Evolutionary conservation across 768 basidiomycete genomes (phyloP).

Genomic region (Boletales sp.): DNA sequence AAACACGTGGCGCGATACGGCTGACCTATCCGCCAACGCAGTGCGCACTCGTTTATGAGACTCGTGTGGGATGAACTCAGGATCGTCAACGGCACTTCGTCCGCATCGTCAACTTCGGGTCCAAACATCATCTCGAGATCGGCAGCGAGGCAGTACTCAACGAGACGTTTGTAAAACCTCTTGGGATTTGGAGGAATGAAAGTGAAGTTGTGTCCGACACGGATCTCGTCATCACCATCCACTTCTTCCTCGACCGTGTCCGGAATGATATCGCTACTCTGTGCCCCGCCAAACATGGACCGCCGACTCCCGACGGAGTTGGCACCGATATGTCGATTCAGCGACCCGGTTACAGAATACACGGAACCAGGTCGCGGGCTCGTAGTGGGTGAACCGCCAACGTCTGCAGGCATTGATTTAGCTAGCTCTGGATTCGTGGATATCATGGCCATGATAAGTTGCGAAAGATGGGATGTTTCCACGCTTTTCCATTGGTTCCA

Average conservation of each 20-base stretch:
- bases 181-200: constrained; percentile 89
- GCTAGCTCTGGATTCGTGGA: constrained; percentile 84
- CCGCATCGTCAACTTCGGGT: constrained; percentile 88
- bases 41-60: constrained; percentile 81
- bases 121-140: constrained; percentile 90
- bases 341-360: constrained; percentile 41
- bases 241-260: constrained; percentile 38
- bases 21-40: constrained; percentile 86
- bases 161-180: constrained; percentile 79
- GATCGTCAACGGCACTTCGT: constrained; percentile 93
- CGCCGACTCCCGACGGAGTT: constrained; percentile 65
- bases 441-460: constrained; percentile 85
- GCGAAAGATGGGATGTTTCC: constrained; percentile 82
- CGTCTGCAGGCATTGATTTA: constrained; percentile 65
- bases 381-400: constrained; percentile 15
- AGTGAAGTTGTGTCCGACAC: constrained; percentile 75
- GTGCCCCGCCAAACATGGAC: constrained; percentile 45
- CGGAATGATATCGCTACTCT: constrained; percentile 28
- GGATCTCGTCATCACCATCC: constrained; percentile 65
- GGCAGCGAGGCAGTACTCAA: constrained; percentile 75
- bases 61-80: constrained; percentile 76
- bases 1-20: constrained; percentile 77
- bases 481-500: constrained; percentile 81
- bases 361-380: constrained; percentile 53
- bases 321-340: constrained; percentile 54